A percentile compares a stretch with the other conserved stretches of the same genome.
Evolutionary conservation across 2,329 filamentous ascomycete genomes (phyloP).

Genomic region (Emergomyces africanus): DNA sequence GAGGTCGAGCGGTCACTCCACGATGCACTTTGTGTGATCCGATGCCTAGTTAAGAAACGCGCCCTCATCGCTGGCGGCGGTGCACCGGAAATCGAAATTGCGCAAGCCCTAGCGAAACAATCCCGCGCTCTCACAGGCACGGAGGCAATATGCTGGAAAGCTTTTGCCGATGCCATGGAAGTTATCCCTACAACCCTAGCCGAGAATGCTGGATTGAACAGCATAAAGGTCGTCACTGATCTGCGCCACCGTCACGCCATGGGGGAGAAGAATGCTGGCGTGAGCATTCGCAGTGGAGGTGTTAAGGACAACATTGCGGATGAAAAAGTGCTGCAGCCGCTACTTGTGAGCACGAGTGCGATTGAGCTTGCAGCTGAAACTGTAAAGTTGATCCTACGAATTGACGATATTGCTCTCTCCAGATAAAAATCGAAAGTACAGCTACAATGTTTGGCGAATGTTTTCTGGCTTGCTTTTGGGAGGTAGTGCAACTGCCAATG

Average conservation of each 20-base stretch:
- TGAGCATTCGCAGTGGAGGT: slow-evolving; percentile 95
- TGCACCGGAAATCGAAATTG: slow-evolving; percentile 92
- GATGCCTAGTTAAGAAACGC: slow-evolving; percentile 98
- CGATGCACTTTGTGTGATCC: slow-evolving; percentile 93
- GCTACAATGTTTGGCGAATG: not conserved
- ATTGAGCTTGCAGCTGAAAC: slow-evolving; percentile 97
- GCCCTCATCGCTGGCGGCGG: slow-evolving; percentile 96
- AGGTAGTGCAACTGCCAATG: not conserved
- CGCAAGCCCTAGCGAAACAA: slow-evolving; percentile 69
- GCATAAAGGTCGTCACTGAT: slow-evolving; percentile 97
- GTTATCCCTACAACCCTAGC: slow-evolving; percentile 93
- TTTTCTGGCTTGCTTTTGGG: not conserved
- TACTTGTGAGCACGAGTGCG: slow-evolving; percentile 92
- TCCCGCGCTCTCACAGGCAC: slow-evolving; percentile 77
- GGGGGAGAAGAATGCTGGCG: slow-evolving; percentile 89
- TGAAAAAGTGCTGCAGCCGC: slow-evolving; percentile 90
- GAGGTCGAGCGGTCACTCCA: slow-evolving; percentile 95
- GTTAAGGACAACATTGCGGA: slow-evolving; percentile 95
- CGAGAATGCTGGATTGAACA: slow-evolving; percentile 94
- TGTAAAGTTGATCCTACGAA: slow-evolving; percentile 81
- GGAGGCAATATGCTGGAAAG: slow-evolving; percentile 97
- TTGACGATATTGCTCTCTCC: slow-evolving; percentile 52
- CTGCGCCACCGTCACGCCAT: slow-evolving; percentile 86
- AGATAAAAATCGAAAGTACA: slow-evolving; percentile 16
- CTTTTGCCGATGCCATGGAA: slow-evolving; percentile 94